Conservation (phyloP, 2,329 filamentous ascomycete species). For the Diaporthe vexans region DNA sequence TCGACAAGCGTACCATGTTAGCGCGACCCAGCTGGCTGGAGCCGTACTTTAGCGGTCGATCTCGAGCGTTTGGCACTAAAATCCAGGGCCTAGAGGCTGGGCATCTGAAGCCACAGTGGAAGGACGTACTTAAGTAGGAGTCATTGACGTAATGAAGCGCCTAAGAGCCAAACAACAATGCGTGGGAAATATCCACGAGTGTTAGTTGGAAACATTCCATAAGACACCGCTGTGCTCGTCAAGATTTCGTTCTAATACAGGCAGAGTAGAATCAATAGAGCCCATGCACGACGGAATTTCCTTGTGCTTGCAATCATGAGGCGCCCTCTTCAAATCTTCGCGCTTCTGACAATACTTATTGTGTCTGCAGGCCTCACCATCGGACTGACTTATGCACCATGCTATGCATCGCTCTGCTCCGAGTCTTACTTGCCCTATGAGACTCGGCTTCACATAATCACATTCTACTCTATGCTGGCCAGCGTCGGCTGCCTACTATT, state of each 20-base stretch:
- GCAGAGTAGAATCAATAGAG: background rate
- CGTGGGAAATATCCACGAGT: background rate
- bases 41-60: constrained; percentile 12
- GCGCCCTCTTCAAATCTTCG: background rate
- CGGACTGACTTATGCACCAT: constrained; percentile 41
- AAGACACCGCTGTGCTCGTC: background rate
- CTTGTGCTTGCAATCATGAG: background rate
- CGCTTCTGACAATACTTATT: constrained; percentile 4
- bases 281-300: no score
- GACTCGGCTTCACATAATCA: constrained; percentile 38
- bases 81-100: background rate
- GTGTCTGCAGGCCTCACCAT: constrained; percentile 33
- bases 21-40: constrained; percentile 10
- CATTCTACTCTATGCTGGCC: constrained; percentile 40
- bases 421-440: constrained; percentile 40
- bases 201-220: background rate
- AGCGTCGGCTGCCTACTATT: constrained; percentile 20
- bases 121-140: background rate
- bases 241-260: background rate
- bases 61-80: background rate
- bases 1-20: background rate
- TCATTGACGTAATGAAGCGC: constrained; percentile 21
- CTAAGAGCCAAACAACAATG: background rate
- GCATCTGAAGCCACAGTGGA: background rate
- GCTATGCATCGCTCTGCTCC: constrained; percentile 41